Conservation (phyloP, 1,284 basidiomycete species). For the Marasmius oreades region DNA sequence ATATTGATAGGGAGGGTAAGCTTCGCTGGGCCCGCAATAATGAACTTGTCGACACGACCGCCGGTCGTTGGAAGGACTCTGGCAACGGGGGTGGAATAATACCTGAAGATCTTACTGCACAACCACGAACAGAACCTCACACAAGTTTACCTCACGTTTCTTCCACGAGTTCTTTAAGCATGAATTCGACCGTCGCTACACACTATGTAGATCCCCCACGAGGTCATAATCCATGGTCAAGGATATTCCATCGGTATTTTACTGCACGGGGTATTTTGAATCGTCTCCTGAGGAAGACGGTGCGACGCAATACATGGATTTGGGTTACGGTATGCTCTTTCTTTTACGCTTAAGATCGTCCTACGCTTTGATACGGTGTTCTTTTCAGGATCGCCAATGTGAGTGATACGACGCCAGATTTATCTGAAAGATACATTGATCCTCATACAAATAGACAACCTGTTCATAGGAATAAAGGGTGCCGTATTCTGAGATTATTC, state of each 20-base stretch:
- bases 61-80: conserved; percentile 62
- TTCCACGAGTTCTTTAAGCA: conserved; percentile 17
- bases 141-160: conserved; percentile 23
- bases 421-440: neutral
- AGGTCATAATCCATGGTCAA: conserved; percentile 36
- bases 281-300: conserved; percentile 56
- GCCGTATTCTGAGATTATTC: neutral
- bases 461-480: conserved; percentile 73
- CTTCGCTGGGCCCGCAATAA: conserved; percentile 71
- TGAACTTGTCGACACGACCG: conserved; percentile 59
- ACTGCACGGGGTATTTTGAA: conserved; percentile 55
- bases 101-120: conserved; percentile 33
- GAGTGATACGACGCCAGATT: conserved; percentile 13
- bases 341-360: neutral
- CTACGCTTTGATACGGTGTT: neutral
- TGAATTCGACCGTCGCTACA: conserved; percentile 38
- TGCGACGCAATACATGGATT: conserved; percentile 66
- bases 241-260: conserved; percentile 41
- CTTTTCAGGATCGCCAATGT: conserved; percentile 46
- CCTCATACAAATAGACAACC: conserved; percentile 44
- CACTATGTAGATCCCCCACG: conserved; percentile 44
- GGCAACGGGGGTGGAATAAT: conserved; percentile 57
- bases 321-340: conserved; percentile 52
- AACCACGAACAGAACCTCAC: conserved; percentile 17
- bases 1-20: conserved; percentile 58